A percentile compares a stretch with the other conserved stretches of the same genome.
Conservation (phyloP, 495 filamentous ascomycete genomes). For the Rostrohypoxylon terebratum region DNA sequence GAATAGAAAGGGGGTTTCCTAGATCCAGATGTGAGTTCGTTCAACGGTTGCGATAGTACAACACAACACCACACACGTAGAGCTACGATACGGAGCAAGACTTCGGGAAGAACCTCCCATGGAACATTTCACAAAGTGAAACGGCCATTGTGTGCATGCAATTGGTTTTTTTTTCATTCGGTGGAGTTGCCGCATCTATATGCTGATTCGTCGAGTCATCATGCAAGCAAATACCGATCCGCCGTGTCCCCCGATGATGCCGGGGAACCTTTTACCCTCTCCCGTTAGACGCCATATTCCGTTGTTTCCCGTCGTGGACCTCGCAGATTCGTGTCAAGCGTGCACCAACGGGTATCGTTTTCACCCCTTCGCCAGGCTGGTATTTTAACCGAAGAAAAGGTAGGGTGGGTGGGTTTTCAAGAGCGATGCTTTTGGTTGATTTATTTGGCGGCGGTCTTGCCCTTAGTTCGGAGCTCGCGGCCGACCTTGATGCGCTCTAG, state of each 20-base stretch:
- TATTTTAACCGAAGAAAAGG: slow-evolving; percentile 26
- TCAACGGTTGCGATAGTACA: slow-evolving; percentile 22
- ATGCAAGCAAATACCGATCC: slow-evolving; percentile 36
- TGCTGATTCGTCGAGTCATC: slow-evolving; percentile 44
- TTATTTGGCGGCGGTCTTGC: slow-evolving; percentile 58
- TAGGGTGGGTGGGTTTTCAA: slow-evolving; percentile 3
- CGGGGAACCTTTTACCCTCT: slow-evolving; percentile 30
- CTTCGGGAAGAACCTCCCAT: slow-evolving; percentile 73
- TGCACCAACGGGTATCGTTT: slow-evolving; percentile 49
- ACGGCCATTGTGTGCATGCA: slow-evolving; percentile 69
- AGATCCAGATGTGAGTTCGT: slow-evolving; percentile 24
- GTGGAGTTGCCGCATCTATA: slow-evolving; percentile 43
- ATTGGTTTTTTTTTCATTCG: slow-evolving; percentile 55
- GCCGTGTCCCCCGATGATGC: slow-evolving; percentile 36
- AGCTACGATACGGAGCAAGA: slow-evolving; percentile 41
- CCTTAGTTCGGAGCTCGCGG: slow-evolving; percentile 73
- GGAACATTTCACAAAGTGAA: slow-evolving; percentile 73
- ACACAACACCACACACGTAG: slow-evolving; percentile 18
- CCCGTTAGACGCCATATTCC: slow-evolving; percentile 49
- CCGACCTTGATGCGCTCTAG: slow-evolving; percentile 84
- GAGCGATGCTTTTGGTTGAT: neutral
- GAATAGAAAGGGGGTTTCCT: neutral
- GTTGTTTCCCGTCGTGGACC: slow-evolving; percentile 35
- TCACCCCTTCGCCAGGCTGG: slow-evolving; percentile 46
- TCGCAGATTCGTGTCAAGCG: slow-evolving; percentile 31